These are phyloP conservation scores for Pseudoperonospora humuli DNA, from an alignment of 352 stramenopile genomes.

Conservation along the genomic window DNA sequence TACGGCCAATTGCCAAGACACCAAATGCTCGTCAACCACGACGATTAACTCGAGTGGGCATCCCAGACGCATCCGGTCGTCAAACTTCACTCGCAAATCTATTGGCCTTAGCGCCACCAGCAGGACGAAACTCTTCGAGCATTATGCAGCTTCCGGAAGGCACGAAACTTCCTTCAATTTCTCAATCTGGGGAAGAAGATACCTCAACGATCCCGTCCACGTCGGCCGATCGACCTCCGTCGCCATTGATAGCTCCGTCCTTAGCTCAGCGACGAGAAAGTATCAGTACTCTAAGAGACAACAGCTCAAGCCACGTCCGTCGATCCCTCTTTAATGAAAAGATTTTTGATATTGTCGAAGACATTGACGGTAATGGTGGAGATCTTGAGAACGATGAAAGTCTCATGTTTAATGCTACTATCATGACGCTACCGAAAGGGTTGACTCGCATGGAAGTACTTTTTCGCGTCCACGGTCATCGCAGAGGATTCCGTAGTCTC, in stretches of 20 bases:
- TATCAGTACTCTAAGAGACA: slow-evolving; percentile 28
- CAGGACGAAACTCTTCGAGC: slow-evolving; percentile 8
- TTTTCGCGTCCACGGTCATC: slow-evolving; percentile 45
- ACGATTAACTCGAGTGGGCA: slow-evolving; percentile 8
- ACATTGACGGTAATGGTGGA: too few species aligned
- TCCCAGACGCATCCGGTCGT: slow-evolving; percentile 5
- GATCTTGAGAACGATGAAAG: slow-evolving; percentile 17
- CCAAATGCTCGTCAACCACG: slow-evolving; percentile 18
- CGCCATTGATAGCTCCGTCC: background rate
- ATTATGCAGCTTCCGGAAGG: too few species aligned
- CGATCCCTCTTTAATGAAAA: slow-evolving; percentile 45
- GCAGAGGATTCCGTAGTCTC: slow-evolving; percentile 21
- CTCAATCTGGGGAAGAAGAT: slow-evolving; percentile 10
- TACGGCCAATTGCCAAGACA: slow-evolving; percentile 7
- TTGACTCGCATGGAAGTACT: slow-evolving; percentile 66
- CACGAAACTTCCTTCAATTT: too few species aligned
- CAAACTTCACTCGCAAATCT: slow-evolving; percentile 16
- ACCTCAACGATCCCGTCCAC: slow-evolving; percentile 5
- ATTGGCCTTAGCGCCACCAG: slow-evolving; percentile 2
- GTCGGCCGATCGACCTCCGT: slow-evolving; percentile 9
- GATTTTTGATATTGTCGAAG: slow-evolving; percentile 72
- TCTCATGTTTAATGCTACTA: slow-evolving; percentile 33
- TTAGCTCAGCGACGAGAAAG: slow-evolving; percentile 27
- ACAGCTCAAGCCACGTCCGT: slow-evolving; percentile 28
- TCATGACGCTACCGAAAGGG: slow-evolving; percentile 69